Percentiles rank a stretch among this genome's conserved stretches.
These are phyloP conservation scores for Chenopodium quinoa DNA, from an alignment of 148 eudicot genomes.

Conservation along the genomic window DNA sequence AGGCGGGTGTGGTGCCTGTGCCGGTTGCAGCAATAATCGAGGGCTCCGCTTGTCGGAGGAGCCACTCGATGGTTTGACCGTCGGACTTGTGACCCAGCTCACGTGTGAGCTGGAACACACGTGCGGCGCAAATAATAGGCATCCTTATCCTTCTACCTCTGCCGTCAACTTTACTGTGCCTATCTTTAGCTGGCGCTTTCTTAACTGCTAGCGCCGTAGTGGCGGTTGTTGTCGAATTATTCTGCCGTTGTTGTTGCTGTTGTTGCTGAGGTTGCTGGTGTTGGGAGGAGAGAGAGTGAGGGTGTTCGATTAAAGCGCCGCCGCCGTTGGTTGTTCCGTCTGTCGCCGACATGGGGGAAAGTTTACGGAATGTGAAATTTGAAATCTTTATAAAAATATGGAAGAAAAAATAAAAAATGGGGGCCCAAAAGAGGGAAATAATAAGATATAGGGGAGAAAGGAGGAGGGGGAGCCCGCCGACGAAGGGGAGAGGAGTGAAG, in stretches of 20 bases:
- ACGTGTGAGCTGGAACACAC: constrained; percentile 71
- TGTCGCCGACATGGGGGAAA: constrained; percentile 46
- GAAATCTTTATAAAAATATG: background rate
- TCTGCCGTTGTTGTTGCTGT: background rate
- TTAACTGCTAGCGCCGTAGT: constrained; percentile 35
- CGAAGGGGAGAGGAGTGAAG: constrained; percentile 9
- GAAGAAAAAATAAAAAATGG: background rate
- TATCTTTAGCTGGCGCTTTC: constrained; percentile 66
- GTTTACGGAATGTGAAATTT: background rate
- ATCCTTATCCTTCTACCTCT: constrained; percentile 68
- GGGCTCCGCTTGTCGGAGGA: constrained; percentile 78
- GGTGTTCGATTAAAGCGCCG: constrained; percentile 25
- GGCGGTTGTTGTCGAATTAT: background rate
- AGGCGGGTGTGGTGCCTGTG: constrained; percentile 66
- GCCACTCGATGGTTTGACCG: constrained; percentile 83
- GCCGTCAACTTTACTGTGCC: constrained; percentile 78
- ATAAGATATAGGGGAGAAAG: background rate
- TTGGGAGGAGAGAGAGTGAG: background rate
- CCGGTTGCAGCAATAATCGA: constrained; percentile 79
- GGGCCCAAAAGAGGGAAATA: constrained; percentile 9
- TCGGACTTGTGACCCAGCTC: constrained; percentile 80
- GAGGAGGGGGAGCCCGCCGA: constrained; percentile 8
- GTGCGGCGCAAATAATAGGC: constrained; percentile 81
- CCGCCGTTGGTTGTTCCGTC: constrained; percentile 33
- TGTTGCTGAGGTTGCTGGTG: constrained; percentile 18